Percentiles rank a stretch among this genome's conserved stretches.
Conservation (phyloP, 1,139 yeast genomes). For the Wickerhamomyces sp. region DNA sequence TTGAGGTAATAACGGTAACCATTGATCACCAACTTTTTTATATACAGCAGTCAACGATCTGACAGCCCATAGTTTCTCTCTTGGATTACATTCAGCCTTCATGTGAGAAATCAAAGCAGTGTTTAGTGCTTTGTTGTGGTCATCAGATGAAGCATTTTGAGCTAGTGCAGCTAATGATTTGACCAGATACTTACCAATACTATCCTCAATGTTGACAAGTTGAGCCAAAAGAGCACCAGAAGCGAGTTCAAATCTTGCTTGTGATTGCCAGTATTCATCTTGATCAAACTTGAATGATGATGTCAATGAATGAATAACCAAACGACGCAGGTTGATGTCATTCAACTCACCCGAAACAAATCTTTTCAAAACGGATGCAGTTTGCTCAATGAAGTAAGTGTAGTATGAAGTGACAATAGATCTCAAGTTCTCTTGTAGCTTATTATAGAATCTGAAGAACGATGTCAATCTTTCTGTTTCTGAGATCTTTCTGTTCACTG, state of each 20-base stretch:
- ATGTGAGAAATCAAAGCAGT: constrained; percentile 50
- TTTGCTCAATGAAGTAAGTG: constrained; percentile 78
- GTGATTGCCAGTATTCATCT: constrained; percentile 92
- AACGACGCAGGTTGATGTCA: constrained; percentile 61
- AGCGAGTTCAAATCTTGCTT: constrained; percentile 74
- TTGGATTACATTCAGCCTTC: constrained; percentile 43
- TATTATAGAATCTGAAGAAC: constrained; percentile 83
- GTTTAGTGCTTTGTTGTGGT: constrained; percentile 69
- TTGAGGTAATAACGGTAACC: constrained; percentile 89
- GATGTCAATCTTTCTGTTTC: constrained; percentile 58
- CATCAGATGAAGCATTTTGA: constrained; percentile 66
- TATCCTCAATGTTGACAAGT: constrained; percentile 58
- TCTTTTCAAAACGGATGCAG: constrained; percentile 46
- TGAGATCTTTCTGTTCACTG: constrained; percentile 36
- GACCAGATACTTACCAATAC: constrained; percentile 72
- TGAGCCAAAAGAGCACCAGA: constrained; percentile 61
- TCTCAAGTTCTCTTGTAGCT: constrained; percentile 75
- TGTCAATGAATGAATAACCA: constrained; percentile 64
- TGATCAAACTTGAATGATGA: constrained; percentile 84
- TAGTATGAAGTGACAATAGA: constrained; percentile 85
- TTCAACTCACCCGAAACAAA: constrained; percentile 36
- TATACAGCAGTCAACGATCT: constrained; percentile 75
- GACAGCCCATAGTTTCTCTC: constrained; percentile 79
- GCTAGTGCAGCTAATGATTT: constrained; percentile 78
- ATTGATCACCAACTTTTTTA: constrained; percentile 90